Evolutionary conservation across 257 asterid genomes (phyloP), one percentile per base, ranked within the genome.

Genomic region (Solanum paucissectum): DNA sequence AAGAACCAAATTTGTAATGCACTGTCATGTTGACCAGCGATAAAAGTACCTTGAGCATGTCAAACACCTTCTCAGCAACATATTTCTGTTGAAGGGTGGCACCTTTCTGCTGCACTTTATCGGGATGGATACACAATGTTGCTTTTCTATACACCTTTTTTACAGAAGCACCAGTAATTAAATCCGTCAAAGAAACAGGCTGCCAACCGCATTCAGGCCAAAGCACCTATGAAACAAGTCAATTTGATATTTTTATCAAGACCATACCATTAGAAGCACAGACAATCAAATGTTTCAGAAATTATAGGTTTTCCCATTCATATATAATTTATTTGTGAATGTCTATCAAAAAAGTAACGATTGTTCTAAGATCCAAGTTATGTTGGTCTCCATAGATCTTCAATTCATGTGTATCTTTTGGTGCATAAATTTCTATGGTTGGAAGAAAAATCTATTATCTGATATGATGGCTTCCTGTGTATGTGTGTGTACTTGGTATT

Each of bases 191-290:
- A 44, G 99, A 96, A 90, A 97, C 95, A 40, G 99, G 98, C 91
- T 94, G 98, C 99, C 99, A 97, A 68, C 99, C 99, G 91, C 99
- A 95, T 91, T 94, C 99, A 82, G 99, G 99, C 99, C 99, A 97
- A 89, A 97, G 99, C 87, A 97, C 99, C 99, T 97, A 89, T 32
- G 14, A 71, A 49, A 64, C 84, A 86, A 38, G 71, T 81, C 36
- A 87, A 32, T 73, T 71, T 81, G 18, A 55, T 42, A 79, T 46
- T 27, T 76, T 13, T 12, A 84, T 74, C 71, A 42, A 86, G 29
- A 52, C 86, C 86, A 82, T 81, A 9, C 68, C 29, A 46, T 29
- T 46, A 46, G 85, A 81, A 81, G 68, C 86, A 79, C 66, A 29
- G 20, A 52, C 44, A 29, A 49, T 82, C 29, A 32, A 49, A 82